These are phyloP conservation scores for Starmerella apicola DNA, from an alignment of 805 yeast genomes.

Conservation along the genomic window DNA sequence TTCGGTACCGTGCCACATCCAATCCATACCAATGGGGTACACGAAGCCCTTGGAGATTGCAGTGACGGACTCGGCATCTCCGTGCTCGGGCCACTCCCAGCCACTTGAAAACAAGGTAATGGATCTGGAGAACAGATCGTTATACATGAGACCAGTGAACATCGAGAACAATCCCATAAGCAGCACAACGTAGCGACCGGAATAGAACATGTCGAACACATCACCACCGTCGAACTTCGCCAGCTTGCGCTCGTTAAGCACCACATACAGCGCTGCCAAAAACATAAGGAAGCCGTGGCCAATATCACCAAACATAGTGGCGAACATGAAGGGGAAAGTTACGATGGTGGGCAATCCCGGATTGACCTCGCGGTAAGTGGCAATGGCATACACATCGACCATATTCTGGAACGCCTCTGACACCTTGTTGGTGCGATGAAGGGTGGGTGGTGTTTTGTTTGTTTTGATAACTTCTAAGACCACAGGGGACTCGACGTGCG, in stretches of 20 bases:
- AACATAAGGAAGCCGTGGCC: constrained; percentile 87
- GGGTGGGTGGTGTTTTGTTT: constrained; percentile 84
- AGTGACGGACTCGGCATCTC: constrained; percentile 39
- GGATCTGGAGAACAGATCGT: constrained; percentile 84
- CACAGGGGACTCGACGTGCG: constrained; percentile 33
- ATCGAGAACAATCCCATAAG: constrained; percentile 94
- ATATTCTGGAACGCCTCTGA: constrained; percentile 85
- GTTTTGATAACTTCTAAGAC: constrained; percentile 53
- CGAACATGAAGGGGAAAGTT: constrained; percentile 97
- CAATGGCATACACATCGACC: constrained; percentile 91
- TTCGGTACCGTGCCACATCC: constrained; percentile 96
- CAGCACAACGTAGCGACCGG: constrained; percentile 80
- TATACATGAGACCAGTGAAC: constrained; percentile 87
- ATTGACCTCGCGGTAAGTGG: constrained; percentile 86
- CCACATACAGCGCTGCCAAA: constrained; percentile 56
- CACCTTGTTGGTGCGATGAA: constrained; percentile 80
- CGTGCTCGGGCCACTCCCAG: constrained; percentile 71
- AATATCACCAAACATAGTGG: constrained; percentile 96
- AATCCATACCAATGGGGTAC: constrained; percentile 80
- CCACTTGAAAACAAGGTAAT: constrained; percentile 80
- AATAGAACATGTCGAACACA: constrained; percentile 88
- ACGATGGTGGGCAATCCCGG: constrained; percentile 91
- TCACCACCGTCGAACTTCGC: constrained; percentile 56
- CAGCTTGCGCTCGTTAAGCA: constrained; percentile 57
- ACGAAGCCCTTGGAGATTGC: constrained; percentile 24